Evolutionary conservation across 1,284 basidiomycete species (phyloP), one percentile per base, ranked within the genome.

Genomic region (Albatrellus sp.): DNA sequence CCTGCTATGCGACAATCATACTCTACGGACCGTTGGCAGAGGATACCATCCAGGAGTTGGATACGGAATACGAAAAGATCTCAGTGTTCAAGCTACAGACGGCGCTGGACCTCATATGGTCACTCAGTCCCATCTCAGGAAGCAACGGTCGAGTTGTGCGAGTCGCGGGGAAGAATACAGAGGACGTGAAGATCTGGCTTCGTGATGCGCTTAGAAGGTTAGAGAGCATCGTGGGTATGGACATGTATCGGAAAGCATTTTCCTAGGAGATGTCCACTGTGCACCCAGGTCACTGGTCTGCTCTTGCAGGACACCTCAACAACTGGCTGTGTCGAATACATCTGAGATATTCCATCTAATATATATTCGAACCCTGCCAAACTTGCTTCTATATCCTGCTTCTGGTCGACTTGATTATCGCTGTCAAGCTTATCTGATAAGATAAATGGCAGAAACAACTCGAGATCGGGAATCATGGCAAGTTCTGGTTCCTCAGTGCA

Each of bases 1-100:
- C 77, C 1, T 91, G 89, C 61, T 93, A 91, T 57, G 90, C 87
- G 13, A 90, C 77, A 43, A 63, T 91, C 4, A 66, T 92, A 48
- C 68, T 94, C 37, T 75, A 71, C 50, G 90, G 90, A 1, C 76
- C 81, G 0, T 61, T 69, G 43, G 65, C 76, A 5, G 56, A 64
- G 37, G 54, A 52, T 2, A 59, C 77, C 3, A 64, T 82, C 17
- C 44, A 56, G 1, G 56, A 61, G 36, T 62, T 92, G 40, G 57
- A 57, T 14, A 57, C 50, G 12, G 60, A 69, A 49, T 88, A 85
- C 52, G 60, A 65, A 37, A 51, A 60, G 12, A 75, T 81, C 33
- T 70, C 73, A 3, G 74, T 92, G 38, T 77, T 80, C 63, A 79
- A 76, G 57, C 60, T 61, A 1, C 55, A 55, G 29, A 54, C 55